Conservation (phyloP, 2,329 filamentous ascomycete species). For the Penicillium sp. region DNA sequence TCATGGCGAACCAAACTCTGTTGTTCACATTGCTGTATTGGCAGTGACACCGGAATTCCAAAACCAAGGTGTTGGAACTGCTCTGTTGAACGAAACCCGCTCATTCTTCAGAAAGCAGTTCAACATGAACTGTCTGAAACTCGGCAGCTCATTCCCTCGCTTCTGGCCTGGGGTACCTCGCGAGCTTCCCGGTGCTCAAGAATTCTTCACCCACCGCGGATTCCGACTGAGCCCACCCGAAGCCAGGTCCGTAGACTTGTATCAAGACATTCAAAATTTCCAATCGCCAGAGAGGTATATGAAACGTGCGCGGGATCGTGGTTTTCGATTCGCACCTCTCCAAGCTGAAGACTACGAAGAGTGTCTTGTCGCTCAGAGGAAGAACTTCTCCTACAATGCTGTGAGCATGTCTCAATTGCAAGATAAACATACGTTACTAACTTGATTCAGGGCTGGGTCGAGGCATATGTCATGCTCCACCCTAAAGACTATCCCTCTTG, state of each 20-base stretch:
- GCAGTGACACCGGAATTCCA: conserved; percentile 38
- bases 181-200: conserved; percentile 35
- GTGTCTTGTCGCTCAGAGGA: conserved; percentile 40
- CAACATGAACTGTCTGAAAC: conserved; percentile 23
- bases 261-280: conserved; percentile 38
- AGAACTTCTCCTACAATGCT: conserved; percentile 38
- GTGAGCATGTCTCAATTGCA: conserved; percentile 21
- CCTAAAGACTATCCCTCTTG: conserved; percentile 37
- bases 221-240: conserved; percentile 29
- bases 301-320: conserved; percentile 32
- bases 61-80: conserved; percentile 40
- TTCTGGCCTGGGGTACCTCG: conserved; percentile 48
- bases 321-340: conserved; percentile 39
- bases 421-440: conserved; percentile 3
- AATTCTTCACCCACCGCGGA: conserved; percentile 46
- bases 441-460: conserved; percentile 39
- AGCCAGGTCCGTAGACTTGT: conserved; percentile 40
- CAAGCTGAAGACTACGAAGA: conserved; percentile 37
- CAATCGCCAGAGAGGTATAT: conserved; percentile 36
- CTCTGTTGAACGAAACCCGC: conserved; percentile 31
- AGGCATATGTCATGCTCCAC: conserved; percentile 39
- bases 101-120: conserved; percentile 27
- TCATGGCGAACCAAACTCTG: conserved; percentile 23
- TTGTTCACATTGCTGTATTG: conserved; percentile 36
- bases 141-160: conserved; percentile 40